Evolutionary conservation across 139 green algal genomes (phyloP).

Genomic region (Coccomyxa sp.): DNA sequence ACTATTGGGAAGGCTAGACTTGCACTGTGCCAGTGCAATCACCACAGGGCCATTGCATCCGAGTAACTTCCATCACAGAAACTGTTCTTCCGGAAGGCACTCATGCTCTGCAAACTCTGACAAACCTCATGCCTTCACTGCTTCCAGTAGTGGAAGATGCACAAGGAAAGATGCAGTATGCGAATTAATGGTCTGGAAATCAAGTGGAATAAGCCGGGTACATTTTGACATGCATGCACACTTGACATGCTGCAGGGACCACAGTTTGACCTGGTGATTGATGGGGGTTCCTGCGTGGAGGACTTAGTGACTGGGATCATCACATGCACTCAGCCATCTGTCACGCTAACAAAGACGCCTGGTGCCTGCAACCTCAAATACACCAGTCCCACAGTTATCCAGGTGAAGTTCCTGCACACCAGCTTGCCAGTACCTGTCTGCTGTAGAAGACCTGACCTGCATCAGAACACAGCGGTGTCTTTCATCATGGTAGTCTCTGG

Average conservation of each 20-base stretch:
- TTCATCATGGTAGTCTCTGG: too few relatives aligned
- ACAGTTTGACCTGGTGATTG: constrained; percentile 2
- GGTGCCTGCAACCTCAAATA: constrained; percentile 13
- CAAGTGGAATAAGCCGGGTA: not conserved
- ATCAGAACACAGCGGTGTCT: too few relatives aligned
- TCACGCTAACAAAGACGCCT: constrained; percentile 8
- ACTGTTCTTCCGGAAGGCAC: too few relatives aligned
- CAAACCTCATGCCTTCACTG: not conserved
- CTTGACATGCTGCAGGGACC: constrained; percentile 7
- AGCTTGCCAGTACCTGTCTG: too few relatives aligned
- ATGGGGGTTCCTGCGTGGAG: constrained; percentile 3
- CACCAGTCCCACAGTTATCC: constrained; percentile 3
- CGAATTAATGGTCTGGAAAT: not conserved
- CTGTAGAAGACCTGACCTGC: too few relatives aligned
- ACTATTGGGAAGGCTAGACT: too few relatives aligned
- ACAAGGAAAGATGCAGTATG: not conserved
- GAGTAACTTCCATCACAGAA: too few relatives aligned
- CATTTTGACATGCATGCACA: not conserved
- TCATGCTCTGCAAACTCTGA: not conserved
- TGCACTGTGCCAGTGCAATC: not conserved
- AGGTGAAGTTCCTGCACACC: too few relatives aligned
- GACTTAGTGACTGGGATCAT: constrained; percentile 3
- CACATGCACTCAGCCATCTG: constrained; percentile 6
- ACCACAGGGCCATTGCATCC: not conserved
- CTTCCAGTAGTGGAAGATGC: not conserved